A percentile compares a stretch with the other conserved stretches of the same genome.
These are phyloP conservation scores for Oryza punctata DNA, from an alignment of 176 grass and related monocot species.

Conservation along the genomic window DNA sequence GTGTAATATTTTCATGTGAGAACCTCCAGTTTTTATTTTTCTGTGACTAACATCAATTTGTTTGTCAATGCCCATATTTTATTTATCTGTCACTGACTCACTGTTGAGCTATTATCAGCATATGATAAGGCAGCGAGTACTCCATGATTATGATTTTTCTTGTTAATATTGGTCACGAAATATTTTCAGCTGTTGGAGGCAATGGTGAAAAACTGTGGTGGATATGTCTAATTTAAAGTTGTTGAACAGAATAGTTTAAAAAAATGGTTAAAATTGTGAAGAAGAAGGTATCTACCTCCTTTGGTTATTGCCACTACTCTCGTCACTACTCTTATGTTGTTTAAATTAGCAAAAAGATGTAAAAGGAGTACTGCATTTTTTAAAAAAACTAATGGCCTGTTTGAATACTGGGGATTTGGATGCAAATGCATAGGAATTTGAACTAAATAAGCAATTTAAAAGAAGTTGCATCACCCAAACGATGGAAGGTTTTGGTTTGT, in stretches of 20 bases:
- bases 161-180: neutral
- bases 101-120: neutral
- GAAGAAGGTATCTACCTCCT: conserved; percentile 65
- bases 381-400: neutral
- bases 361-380: neutral
- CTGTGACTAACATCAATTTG: neutral
- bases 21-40: neutral
- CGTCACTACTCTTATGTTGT: neutral
- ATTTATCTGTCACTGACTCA: neutral
- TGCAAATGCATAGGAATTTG: neutral
- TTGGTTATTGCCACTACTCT: neutral
- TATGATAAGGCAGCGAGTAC: neutral
- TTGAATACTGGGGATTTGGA: too few species aligned
- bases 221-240: conserved; percentile 80
- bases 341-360: neutral
- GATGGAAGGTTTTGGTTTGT: neutral
- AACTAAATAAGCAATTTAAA: neutral
- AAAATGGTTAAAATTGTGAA: conserved; percentile 89
- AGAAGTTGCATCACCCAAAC: neutral
- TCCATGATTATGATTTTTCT: neutral
- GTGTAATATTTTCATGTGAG: neutral
- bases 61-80: neutral
- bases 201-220: conserved; percentile 90
- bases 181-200: conserved; percentile 80
- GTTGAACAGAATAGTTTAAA: conserved; percentile 67